Conservation (phyloP, 2,329 filamentous ascomycete species). For the Penicillium sp. region DNA sequence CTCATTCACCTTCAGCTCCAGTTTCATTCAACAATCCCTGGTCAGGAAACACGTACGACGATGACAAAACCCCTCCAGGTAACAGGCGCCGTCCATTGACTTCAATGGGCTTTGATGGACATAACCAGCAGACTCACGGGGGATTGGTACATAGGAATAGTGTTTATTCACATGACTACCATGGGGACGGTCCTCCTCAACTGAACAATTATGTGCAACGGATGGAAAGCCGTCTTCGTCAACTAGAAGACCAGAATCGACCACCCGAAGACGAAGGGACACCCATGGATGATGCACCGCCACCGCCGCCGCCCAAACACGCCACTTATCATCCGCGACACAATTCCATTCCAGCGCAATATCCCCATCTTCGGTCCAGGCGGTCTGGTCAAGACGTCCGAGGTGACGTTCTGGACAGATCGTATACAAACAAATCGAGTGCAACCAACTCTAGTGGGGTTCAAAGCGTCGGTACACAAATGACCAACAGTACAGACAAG, state of each 20-base stretch:
- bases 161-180: slow-evolving; percentile 35
- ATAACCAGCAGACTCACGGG: slow-evolving; percentile 54
- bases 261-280: slow-evolving; percentile 49
- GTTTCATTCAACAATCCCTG: slow-evolving; percentile 64
- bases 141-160: slow-evolving; percentile 53
- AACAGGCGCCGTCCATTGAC: slow-evolving; percentile 62
- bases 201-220: slow-evolving; percentile 83
- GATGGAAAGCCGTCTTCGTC: slow-evolving; percentile 80
- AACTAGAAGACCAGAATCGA: slow-evolving; percentile 59
- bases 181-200: slow-evolving; percentile 61
- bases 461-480: slow-evolving; percentile 64
- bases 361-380: slow-evolving; percentile 38
- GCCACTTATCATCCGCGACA: slow-evolving; percentile 42
- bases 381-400: slow-evolving; percentile 70
- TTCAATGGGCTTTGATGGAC: slow-evolving; percentile 65
- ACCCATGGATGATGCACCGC: slow-evolving; percentile 51
- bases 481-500: slow-evolving; percentile 68
- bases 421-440: slow-evolving; percentile 84
- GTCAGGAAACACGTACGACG: slow-evolving; percentile 84
- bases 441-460: slow-evolving; percentile 72
- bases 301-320: slow-evolving; percentile 62
- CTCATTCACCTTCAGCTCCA: slow-evolving; percentile 48
- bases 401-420: slow-evolving; percentile 67
- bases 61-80: slow-evolving; percentile 36
- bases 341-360: slow-evolving; percentile 42